Conservation (phyloP, 2,329 filamentous ascomycete genomes). For the Cercospora sp. region DNA sequence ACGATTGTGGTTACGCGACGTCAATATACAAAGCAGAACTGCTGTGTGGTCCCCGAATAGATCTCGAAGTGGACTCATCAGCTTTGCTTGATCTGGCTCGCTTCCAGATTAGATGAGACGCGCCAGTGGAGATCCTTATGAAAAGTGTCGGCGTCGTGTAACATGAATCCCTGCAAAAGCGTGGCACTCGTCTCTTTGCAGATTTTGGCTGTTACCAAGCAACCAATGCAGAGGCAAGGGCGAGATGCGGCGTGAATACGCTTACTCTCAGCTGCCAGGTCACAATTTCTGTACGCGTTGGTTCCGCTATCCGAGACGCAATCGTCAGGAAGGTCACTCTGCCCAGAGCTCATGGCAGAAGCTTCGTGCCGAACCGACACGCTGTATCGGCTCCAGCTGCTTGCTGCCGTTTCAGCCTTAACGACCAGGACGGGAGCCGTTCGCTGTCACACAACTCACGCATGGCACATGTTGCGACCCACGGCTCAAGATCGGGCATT, state of each 20-base stretch:
- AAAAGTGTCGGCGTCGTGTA: slow-evolving; percentile 20
- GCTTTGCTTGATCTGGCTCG: slow-evolving; percentile 5
- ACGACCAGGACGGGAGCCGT: neutral
- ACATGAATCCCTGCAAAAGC: slow-evolving; percentile 19
- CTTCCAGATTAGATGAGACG: slow-evolving; percentile 14
- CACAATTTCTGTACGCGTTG: neutral
- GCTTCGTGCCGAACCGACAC: neutral
- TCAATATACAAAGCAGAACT: neutral
- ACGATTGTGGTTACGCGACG: slow-evolving; percentile 1
- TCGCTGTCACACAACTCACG: neutral
- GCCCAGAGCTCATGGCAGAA: neutral
- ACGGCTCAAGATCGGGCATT: neutral
- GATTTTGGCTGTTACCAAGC: neutral
- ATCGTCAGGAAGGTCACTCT: neutral
- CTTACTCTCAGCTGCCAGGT: neutral
- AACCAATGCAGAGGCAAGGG: neutral
- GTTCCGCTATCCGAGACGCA: neutral
- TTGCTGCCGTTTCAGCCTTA: slow-evolving; percentile 5
- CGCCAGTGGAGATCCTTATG: slow-evolving; percentile 21
- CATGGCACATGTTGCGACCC: neutral
- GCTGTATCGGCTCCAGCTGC: neutral
- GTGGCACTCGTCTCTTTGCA: slow-evolving; percentile 19
- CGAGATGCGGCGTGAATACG: neutral
- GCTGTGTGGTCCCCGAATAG: slow-evolving; percentile 2
- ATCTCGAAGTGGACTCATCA: neutral